Evolutionary conservation across 2,329 filamentous ascomycete species (phyloP).

Genomic region (Diaporthe destruens): DNA sequence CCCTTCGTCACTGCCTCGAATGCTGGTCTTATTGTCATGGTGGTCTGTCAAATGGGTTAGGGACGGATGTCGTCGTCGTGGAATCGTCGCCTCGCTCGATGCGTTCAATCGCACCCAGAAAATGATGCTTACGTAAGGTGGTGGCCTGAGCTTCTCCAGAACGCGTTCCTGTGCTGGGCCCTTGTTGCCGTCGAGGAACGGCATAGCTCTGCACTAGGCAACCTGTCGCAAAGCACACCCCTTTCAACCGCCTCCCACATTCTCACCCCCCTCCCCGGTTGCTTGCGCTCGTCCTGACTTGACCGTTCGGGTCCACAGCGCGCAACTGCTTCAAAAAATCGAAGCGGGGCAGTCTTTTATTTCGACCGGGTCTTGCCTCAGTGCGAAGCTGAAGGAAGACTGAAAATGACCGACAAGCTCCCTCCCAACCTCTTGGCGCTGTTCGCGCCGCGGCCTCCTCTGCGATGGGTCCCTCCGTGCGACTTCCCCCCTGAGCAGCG

Average conservation of each 20-base stretch:
- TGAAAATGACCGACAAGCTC: conserved; percentile 92
- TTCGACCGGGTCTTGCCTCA: not conserved
- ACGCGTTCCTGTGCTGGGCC: conserved; percentile 33
- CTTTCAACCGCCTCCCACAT: conserved; percentile 10
- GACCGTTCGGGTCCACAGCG: not conserved
- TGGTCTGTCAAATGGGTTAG: conserved; percentile 50
- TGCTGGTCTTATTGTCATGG: conserved; percentile 67
- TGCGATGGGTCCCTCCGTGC: conserved; percentile 87
- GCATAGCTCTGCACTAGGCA: conserved; percentile 14
- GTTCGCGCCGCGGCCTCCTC: conserved; percentile 91
- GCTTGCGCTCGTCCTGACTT: not conserved
- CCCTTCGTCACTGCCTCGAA: conserved; percentile 65
- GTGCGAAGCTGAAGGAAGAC: conserved; percentile 44
- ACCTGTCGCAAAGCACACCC: conserved; percentile 38
- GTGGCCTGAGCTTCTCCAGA: conserved; percentile 27
- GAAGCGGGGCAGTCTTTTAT: not conserved
- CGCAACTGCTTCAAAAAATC: not conserved
- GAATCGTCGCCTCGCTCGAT: not conserved
- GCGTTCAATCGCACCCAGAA: conserved; percentile 28
- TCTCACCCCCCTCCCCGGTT: not conserved
- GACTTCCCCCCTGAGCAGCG: conserved; percentile 88
- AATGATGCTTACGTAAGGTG: conserved; percentile 35
- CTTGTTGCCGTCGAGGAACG: conserved; percentile 25
- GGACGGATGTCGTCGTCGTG: conserved; percentile 24
- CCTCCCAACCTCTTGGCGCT: conserved; percentile 92